A percentile compares a stretch with the other conserved stretches of the same genome.
Conservation (phyloP, 164 flowering plant species). For the Kalanchoe fedtschenkoi region DNA sequence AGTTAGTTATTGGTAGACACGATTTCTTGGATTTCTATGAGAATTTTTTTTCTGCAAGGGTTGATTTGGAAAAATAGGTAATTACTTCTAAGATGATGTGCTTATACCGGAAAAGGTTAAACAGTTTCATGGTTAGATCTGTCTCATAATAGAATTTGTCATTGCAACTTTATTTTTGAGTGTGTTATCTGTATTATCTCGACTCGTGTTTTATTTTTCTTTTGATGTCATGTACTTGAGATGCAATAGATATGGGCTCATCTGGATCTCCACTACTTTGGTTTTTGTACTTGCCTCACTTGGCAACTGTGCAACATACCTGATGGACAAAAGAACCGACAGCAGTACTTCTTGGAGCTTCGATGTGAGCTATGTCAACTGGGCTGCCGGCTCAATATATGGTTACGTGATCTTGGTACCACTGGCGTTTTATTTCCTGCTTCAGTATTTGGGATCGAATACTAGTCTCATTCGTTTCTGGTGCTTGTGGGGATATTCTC, state of each 20-base stretch:
- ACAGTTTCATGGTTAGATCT: neutral
- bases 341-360: constrained; percentile 57
- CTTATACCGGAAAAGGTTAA: neutral
- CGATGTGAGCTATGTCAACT: constrained; percentile 67
- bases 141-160: neutral
- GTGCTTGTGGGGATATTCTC: constrained; percentile 99
- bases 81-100: neutral
- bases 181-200: neutral
- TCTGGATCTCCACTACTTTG: constrained; percentile 89
- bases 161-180: neutral
- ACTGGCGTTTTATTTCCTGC: constrained; percentile 74
- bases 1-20: neutral
- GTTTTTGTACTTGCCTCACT: constrained; percentile 78
- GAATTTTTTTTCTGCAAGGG: constrained; percentile 1
- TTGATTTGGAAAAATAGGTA: neutral
- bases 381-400: constrained; percentile 59
- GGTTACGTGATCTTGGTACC: constrained; percentile 78
- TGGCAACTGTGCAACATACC: constrained; percentile 87
- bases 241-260: constrained; percentile 65
- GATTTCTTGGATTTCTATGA: neutral
- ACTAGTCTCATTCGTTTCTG: constrained; percentile 68
- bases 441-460: constrained; percentile 72
- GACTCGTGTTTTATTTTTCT: neutral
- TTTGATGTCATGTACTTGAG: neutral
- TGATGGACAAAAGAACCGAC: constrained; percentile 44